Percentiles rank a stretch among this genome's conserved stretches.
Conservation (phyloP, 768 basidiomycete genomes). For the Kwoniella mangroviensis region DNA sequence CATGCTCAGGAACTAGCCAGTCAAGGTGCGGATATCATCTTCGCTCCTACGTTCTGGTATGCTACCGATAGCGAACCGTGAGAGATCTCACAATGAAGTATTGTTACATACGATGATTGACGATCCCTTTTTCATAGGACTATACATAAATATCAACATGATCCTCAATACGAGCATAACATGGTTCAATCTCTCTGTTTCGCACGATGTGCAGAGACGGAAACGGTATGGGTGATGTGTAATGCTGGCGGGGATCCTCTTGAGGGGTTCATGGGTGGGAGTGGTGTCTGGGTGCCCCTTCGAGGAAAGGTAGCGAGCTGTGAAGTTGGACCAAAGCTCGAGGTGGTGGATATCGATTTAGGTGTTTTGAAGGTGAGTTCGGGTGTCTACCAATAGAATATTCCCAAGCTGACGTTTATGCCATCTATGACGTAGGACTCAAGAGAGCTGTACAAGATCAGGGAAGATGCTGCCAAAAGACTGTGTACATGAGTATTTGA, state of each 20-base stretch:
- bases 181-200: conserved; percentile 42
- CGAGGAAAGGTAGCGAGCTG: conserved; percentile 35
- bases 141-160: conserved; percentile 32
- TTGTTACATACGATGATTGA: not conserved
- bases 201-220: conserved; percentile 48
- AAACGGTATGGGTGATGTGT: conserved; percentile 47
- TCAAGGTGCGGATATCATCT: conserved; percentile 49
- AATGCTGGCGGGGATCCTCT: conserved; percentile 45
- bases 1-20: conserved; percentile 44
- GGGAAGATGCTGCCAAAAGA: conserved; percentile 36
- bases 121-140: conserved; percentile 19
- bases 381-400: too few species aligned
- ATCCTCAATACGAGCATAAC: conserved; percentile 40
- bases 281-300: conserved; percentile 50
- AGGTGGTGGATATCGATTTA: conserved; percentile 47
- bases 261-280: conserved; percentile 50
- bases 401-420: not conserved
- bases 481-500: conserved; percentile 17
- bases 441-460: conserved; percentile 43
- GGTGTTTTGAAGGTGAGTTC: conserved; percentile 39
- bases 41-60: conserved; percentile 53
- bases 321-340: conserved; percentile 14
- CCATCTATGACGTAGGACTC: conserved; percentile 31
- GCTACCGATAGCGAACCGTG: conserved; percentile 53
- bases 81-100: conserved; percentile 17